Percentiles rank a stretch among this genome's conserved stretches.
These are phyloP conservation scores for Lactarius psammicola DNA, from an alignment of 768 basidiomycete genomes.

Conservation along the genomic window DNA sequence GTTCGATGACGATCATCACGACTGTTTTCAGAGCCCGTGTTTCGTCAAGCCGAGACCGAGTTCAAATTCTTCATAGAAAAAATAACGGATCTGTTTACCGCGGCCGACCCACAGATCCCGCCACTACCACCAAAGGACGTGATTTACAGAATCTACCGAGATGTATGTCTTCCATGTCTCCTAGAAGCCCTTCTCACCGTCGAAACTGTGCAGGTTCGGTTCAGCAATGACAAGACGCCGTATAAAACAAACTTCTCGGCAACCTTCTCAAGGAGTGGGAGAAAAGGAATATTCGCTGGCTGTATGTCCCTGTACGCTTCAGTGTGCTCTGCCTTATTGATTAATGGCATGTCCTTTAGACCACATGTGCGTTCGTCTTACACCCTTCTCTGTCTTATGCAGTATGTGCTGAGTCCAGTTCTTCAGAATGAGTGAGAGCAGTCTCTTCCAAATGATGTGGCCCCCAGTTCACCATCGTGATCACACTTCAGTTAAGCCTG, in stretches of 20 bases:
- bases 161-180: slow-evolving; percentile 47
- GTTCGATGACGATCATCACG: background rate
- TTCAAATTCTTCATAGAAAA: slow-evolving; percentile 82
- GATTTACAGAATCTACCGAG: slow-evolving; percentile 90
- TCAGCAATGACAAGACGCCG: slow-evolving; percentile 93
- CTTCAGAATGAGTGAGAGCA: slow-evolving; percentile 32
- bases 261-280: slow-evolving; percentile 82
- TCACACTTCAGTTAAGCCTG: slow-evolving; percentile 54
- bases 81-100: slow-evolving; percentile 64
- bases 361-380: slow-evolving; percentile 51
- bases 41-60: slow-evolving; percentile 79
- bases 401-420: slow-evolving; percentile 2
- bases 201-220: slow-evolving; percentile 58
- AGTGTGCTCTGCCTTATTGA: background rate
- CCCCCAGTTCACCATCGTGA: background rate
- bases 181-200: background rate
- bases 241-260: slow-evolving; percentile 85
- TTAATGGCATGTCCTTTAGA: slow-evolving; percentile 40
- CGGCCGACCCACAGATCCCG: slow-evolving; percentile 81
- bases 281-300: slow-evolving; percentile 85
- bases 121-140: slow-evolving; percentile 88
- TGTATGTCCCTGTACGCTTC: slow-evolving; percentile 50
- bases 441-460: background rate
- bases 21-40: slow-evolving; percentile 60
- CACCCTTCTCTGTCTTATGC: background rate